Conservation (phyloP, 2,329 filamentous ascomycete genomes). For the Chaetothyriales sp. region DNA sequence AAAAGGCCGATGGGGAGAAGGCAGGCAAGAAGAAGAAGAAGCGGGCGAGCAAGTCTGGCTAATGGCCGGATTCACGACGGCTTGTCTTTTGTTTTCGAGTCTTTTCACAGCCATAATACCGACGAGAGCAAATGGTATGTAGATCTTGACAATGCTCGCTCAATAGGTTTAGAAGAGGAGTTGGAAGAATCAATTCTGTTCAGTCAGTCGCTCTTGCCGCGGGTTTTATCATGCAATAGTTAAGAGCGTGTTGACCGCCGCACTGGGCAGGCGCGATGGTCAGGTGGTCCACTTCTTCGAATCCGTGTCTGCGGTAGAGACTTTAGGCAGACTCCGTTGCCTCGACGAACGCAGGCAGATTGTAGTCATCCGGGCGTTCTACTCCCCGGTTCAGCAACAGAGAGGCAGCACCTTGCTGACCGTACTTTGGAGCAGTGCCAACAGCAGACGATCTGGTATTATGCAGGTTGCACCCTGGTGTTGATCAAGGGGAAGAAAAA, state of each 20-base stretch:
- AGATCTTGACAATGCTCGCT: too few relatives aligned
- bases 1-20: not conserved
- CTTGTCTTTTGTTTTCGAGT: too few relatives aligned
- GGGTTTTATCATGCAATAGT: slow-evolving; percentile 10
- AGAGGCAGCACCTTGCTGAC: slow-evolving; percentile 10
- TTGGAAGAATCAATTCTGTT: not conserved
- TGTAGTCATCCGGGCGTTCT: slow-evolving; percentile 10
- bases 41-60: too few relatives aligned
- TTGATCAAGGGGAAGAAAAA: not conserved
- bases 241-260: slow-evolving; percentile 7
- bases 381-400: slow-evolving; percentile 10
- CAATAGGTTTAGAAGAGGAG: too few relatives aligned
- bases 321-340: slow-evolving; percentile 3
- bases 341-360: slow-evolving; percentile 11
- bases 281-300: slow-evolving; percentile 8
- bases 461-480: not conserved
- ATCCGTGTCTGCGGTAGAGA: slow-evolving; percentile 9
- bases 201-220: not conserved
- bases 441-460: slow-evolving; percentile 6
- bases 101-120: too few relatives aligned
- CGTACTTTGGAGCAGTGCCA: slow-evolving; percentile 10
- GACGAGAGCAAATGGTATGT: too few relatives aligned
- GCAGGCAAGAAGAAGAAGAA: too few relatives aligned
- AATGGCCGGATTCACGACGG: too few relatives aligned
- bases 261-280: slow-evolving; percentile 6